These are phyloP conservation scores for Ustanciosporium gigantosporum DNA, from an alignment of 1,284 basidiomycete genomes.

Conservation along the genomic window DNA sequence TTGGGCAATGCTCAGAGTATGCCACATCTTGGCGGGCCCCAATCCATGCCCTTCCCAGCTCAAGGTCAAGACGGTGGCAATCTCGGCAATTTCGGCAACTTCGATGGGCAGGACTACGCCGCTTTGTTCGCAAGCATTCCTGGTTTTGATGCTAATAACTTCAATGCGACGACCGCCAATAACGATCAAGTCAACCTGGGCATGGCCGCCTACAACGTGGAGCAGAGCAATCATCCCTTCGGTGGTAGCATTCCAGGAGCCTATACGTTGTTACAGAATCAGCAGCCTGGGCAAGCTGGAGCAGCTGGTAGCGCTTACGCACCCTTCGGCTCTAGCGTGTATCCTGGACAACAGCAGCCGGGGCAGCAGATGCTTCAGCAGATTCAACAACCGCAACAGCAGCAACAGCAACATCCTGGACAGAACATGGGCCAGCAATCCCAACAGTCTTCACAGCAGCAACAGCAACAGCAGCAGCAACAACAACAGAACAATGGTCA, in stretches of 20 bases:
- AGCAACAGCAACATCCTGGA: not conserved
- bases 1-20: slow-evolving; percentile 37
- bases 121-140: slow-evolving; percentile 34
- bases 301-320: not conserved
- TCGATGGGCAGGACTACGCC: slow-evolving; percentile 21
- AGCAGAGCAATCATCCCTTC: slow-evolving; percentile 41
- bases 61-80: slow-evolving; percentile 10
- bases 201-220: slow-evolving; percentile 29
- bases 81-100: slow-evolving; percentile 21
- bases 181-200: slow-evolving; percentile 20
- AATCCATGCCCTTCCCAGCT: slow-evolving; percentile 50
- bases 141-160: slow-evolving; percentile 21
- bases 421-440: slow-evolving; percentile 2
- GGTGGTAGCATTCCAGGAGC: slow-evolving; percentile 46
- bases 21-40: slow-evolving; percentile 47
- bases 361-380: slow-evolving; percentile 1
- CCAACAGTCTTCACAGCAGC: slow-evolving; percentile 1
- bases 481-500: slow-evolving; percentile 4
- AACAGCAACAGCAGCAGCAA: slow-evolving; percentile 3
- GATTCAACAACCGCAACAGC: slow-evolving; percentile 8
- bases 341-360: not conserved
- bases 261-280: slow-evolving; percentile 41
- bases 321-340: not conserved
- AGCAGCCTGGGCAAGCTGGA: slow-evolving; percentile 1
- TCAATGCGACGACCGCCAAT: slow-evolving; percentile 7